A percentile compares a stretch with the other conserved stretches of the same genome.
phyloP scores from a whole-genome alignment of 495 filamentous ascomycete genomes.

The Penicillium cosmopolitanum region DNA sequence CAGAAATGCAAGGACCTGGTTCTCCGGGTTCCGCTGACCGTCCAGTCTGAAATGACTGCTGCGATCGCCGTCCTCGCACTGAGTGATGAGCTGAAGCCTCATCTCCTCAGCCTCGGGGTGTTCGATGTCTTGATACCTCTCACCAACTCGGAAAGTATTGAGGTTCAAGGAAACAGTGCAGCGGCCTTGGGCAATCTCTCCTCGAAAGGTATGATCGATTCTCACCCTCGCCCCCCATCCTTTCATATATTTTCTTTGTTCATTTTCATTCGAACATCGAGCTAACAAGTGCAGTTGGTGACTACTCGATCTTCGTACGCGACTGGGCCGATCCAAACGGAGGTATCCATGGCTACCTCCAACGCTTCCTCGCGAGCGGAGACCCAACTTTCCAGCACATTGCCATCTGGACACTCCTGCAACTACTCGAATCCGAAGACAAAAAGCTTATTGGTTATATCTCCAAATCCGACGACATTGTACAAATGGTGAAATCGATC shows the following conservation, averaged over 20 bases:
- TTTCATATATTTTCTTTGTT: background rate
- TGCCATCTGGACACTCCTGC: slow-evolving; percentile 95
- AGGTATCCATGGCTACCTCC: slow-evolving; percentile 93
- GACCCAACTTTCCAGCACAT: slow-evolving; percentile 99
- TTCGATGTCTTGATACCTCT: slow-evolving; percentile 96
- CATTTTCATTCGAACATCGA: background rate
- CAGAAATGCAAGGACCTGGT: slow-evolving; percentile 98
- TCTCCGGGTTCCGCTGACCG: slow-evolving; percentile 86
- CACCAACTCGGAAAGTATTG: slow-evolving; percentile 92
- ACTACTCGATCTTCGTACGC: slow-evolving; percentile 93
- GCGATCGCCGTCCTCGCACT: slow-evolving; percentile 97
- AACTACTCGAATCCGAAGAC: slow-evolving; percentile 93
- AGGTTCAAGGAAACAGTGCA: slow-evolving; percentile 98
- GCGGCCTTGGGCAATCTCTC: slow-evolving; percentile 94
- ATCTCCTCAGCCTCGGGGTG: slow-evolving; percentile 89
- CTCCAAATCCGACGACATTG: slow-evolving; percentile 81
- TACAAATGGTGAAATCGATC: slow-evolving; percentile 87
- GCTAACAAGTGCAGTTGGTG: slow-evolving; percentile 68
- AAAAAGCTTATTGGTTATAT: slow-evolving; percentile 82
- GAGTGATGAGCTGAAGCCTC: slow-evolving; percentile 92
- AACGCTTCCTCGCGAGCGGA: slow-evolving; percentile 87
- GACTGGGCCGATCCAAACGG: slow-evolving; percentile 92
- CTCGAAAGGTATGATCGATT: slow-evolving; percentile 77
- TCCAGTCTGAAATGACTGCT: slow-evolving; percentile 98
- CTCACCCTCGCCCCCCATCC: background rate